phyloP scores from a whole-genome alignment of 495 filamentous ascomycete species.

The Hypoxylon cercidicola region DNA sequence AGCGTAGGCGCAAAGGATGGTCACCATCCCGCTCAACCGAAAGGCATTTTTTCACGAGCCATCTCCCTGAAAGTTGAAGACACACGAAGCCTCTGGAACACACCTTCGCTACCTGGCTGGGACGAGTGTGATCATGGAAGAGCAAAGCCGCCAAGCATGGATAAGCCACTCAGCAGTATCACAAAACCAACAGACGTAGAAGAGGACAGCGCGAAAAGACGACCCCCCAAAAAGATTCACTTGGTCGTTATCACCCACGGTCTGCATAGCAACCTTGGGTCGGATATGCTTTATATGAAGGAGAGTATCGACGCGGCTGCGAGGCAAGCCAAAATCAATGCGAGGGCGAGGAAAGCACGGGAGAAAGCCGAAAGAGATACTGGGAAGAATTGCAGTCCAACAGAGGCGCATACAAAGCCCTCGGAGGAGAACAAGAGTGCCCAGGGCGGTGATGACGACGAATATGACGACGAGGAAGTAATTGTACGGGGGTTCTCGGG shows the following conservation, averaged over 20 bases:
- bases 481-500: slow-evolving; percentile 92
- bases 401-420: slow-evolving; percentile 40
- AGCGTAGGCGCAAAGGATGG: slow-evolving; percentile 59
- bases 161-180: slow-evolving; percentile 33
- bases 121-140: slow-evolving; percentile 51
- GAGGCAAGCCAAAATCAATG: slow-evolving; percentile 71
- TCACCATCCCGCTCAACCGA: slow-evolving; percentile 63
- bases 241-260: slow-evolving; percentile 94
- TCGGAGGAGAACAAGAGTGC: slow-evolving; percentile 66
- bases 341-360: slow-evolving; percentile 64
- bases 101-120: slow-evolving; percentile 78
- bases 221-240: slow-evolving; percentile 75
- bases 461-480: slow-evolving; percentile 82
- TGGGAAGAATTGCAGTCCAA: slow-evolving; percentile 7
- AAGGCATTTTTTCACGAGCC: slow-evolving; percentile 82
- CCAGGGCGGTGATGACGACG: slow-evolving; percentile 50
- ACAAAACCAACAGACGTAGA: slow-evolving; percentile 27
- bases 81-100: slow-evolving; percentile 90
- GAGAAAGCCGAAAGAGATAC: slow-evolving; percentile 44
- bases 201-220: slow-evolving; percentile 35
- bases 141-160: slow-evolving; percentile 30
- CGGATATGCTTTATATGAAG: slow-evolving; percentile 97
- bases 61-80: slow-evolving; percentile 83
- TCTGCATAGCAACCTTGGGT: slow-evolving; percentile 94
- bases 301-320: slow-evolving; percentile 92